Percentiles rank a stretch among this genome's conserved stretches.
Conservation (phyloP, 768 basidiomycete genomes). For the Megacollybia marginata region DNA sequence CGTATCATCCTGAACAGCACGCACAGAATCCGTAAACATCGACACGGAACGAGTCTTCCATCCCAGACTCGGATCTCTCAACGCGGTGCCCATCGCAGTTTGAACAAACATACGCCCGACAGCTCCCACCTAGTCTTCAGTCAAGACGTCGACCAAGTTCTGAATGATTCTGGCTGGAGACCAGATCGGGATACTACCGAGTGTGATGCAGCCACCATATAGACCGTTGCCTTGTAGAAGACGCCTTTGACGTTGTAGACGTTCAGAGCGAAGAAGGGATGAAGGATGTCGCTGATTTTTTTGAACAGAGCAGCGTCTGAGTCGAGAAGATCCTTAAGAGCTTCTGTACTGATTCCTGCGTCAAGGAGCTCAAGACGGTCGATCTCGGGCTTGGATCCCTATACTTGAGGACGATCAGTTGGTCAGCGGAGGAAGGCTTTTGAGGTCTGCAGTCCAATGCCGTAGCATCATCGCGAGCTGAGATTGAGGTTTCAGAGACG, state of each 20-base stretch:
- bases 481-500: no score
- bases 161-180: conserved; percentile 19
- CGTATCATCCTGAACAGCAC: neutral
- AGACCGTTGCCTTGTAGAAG: conserved; percentile 7
- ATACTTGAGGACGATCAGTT: no score
- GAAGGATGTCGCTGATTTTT: conserved; percentile 20
- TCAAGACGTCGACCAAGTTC: conserved; percentile 10
- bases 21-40: neutral
- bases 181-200: conserved; percentile 16
- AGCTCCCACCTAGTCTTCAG: neutral
- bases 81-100: neutral
- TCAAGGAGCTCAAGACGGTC: conserved; percentile 18
- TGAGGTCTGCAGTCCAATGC: no score
- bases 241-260: conserved; percentile 8
- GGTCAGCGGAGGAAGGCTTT: no score
- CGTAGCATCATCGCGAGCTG: no score
- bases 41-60: neutral
- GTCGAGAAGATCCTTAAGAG: conserved; percentile 14
- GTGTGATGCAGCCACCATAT: neutral
- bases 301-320: conserved; percentile 18
- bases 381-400: conserved; percentile 13
- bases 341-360: conserved; percentile 14
- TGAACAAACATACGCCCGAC: neutral
- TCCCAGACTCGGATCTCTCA: neutral
- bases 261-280: conserved; percentile 16